Evolutionary conservation across 1,139 yeast genomes (phyloP).

Genomic region (Suhomyces kunorum): DNA sequence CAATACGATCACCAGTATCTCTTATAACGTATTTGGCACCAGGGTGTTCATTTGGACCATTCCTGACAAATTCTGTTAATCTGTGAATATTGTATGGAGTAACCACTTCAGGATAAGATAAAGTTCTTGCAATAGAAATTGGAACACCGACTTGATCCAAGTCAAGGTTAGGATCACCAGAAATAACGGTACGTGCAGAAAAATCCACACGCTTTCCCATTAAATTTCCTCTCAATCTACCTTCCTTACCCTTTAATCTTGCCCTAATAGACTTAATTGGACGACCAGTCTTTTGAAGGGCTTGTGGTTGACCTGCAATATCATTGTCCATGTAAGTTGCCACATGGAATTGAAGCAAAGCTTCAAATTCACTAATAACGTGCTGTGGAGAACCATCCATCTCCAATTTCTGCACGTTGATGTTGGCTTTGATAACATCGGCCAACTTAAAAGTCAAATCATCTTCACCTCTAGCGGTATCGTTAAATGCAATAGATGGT

Average conservation of each 20-base stretch:
- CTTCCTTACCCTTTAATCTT: slow-evolving; percentile 98
- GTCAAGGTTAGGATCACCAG: slow-evolving; percentile 98
- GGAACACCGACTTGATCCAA: slow-evolving; percentile 99
- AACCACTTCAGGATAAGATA: slow-evolving; percentile 95
- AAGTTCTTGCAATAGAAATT: slow-evolving; percentile 89
- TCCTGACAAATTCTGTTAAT: slow-evolving; percentile 87
- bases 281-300: slow-evolving; percentile 96
- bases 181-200: slow-evolving; percentile 98
- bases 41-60: slow-evolving; percentile 99
- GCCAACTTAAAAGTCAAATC: slow-evolving; percentile 97
- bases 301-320: slow-evolving; percentile 99
- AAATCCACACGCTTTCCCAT: slow-evolving; percentile 99
- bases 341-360: slow-evolving; percentile 92
- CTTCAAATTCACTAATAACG: slow-evolving; percentile 94
- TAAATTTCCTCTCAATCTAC: slow-evolving; percentile 95
- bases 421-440: slow-evolving; percentile 93
- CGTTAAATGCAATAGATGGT: slow-evolving; percentile 97
- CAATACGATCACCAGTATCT: slow-evolving; percentile 98
- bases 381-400: slow-evolving; percentile 99
- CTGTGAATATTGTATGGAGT: slow-evolving; percentile 96
- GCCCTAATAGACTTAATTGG: slow-evolving; percentile 98
- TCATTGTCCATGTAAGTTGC: slow-evolving; percentile 99
- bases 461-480: slow-evolving; percentile 99
- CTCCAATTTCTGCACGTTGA: slow-evolving; percentile 92
- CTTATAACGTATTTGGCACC: slow-evolving; percentile 98